Evolutionary conservation across 352 stramenopile genomes (phyloP), one percentile per base, ranked within the genome.

Genomic region (Globisporangium spiculum): DNA sequence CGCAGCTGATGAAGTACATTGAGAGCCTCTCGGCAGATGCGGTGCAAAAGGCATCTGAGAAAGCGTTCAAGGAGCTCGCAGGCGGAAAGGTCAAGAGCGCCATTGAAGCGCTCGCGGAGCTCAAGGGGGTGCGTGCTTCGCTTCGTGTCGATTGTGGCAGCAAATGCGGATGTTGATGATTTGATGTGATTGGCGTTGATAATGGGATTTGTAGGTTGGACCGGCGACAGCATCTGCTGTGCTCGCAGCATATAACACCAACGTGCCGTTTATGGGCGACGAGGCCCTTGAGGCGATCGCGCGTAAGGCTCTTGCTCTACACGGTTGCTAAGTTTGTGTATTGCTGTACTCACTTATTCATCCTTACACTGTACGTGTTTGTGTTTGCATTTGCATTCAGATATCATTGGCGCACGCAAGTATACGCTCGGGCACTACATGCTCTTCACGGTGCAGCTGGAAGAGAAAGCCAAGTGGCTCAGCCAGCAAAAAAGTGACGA

Each of bases 351-450:
- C 14, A n/a, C 14, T 4, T 20, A 20, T 16, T n/a, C 16, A 48
- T 48, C 48, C 8, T 32, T 32, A 32, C 27, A 32, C n/a, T 14
- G 10, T 54, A 14, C 26, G 6, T 41, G 24, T 26, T 10, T 41
- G 41, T 26, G 14, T n/a, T 26, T 32, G 9, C 12, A 41, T 34
- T 54, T 54, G 38, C 6, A 27, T 55, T n/a, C 55, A 91, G 82
- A 68, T 3, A 70, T 84, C 46, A 94, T 94, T 55, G 84, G 84
- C 18, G 67, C 83, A 27, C 83, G 83, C 46, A 91, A 94, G 75
- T 94, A 94, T 74, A 94, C 84, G 34, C 71, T 94, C 12, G 32
- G 75, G 44, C 86, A 93, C 67, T 92, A 88, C 75, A 59, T 92
- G 38, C 81, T 55, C n/a, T 90, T 92, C 36, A 74, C 68, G 20